Evolutionary conservation across 441 rosid species (phyloP).

Genomic region (Gossypium davidsonii): DNA sequence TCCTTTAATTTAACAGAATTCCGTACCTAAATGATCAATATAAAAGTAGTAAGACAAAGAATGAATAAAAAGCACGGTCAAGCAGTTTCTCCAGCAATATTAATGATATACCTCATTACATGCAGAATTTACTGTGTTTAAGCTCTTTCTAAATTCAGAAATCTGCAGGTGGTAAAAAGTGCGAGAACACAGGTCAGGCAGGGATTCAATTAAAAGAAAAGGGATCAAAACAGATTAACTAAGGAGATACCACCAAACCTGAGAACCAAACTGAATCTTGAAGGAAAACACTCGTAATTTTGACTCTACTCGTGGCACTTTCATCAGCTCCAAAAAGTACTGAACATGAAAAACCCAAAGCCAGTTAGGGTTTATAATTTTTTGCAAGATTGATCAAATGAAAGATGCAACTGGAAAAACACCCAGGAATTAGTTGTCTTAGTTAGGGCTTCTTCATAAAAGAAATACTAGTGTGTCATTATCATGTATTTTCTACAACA

Average conservation of each 20-base stretch:
- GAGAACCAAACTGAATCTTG: conserved; percentile 88
- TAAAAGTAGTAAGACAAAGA: conserved; percentile 13
- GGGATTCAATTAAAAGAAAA: neutral
- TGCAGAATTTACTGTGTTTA: conserved; percentile 79
- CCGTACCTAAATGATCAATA: conserved; percentile 62
- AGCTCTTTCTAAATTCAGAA: conserved; percentile 76
- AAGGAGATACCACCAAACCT: conserved; percentile 71
- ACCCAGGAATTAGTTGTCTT: neutral
- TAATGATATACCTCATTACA: conserved; percentile 68
- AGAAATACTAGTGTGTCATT: neutral
- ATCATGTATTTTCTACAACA: neutral
- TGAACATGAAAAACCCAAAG: conserved; percentile 26
- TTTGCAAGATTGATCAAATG: neutral
- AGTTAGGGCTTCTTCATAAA: neutral
- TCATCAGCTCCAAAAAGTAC: conserved; percentile 93
- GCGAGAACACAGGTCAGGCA: conserved; percentile 11
- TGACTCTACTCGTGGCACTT: conserved; percentile 98
- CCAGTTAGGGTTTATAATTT: neutral
- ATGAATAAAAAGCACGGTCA: conserved; percentile 13
- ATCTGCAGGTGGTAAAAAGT: conserved; percentile 40
- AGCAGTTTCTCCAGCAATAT: conserved; percentile 12
- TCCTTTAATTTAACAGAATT: conserved; percentile 74
- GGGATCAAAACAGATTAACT: conserved; percentile 24
- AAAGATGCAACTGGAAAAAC: neutral
- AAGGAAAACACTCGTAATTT: conserved; percentile 91